Conservation (phyloP, 176 grass and related monocot genomes). For the Eragrostis curvula region DNA sequence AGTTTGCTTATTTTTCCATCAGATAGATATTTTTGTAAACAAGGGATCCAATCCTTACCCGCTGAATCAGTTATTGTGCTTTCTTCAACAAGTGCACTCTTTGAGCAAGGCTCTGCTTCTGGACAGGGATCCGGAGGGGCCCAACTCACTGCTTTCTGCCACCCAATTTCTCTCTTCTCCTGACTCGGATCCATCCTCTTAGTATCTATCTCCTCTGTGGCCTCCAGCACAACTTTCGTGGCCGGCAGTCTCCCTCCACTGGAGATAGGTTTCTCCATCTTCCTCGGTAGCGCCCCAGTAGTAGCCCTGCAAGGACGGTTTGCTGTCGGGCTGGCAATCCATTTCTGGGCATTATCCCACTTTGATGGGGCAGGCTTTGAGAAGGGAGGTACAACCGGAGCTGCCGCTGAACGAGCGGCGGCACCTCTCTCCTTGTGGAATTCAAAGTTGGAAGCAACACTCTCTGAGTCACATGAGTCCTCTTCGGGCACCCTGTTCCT, state of each 20-base stretch:
- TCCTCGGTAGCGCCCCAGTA: constrained; percentile 48
- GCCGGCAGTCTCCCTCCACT: constrained; percentile 49
- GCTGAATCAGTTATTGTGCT: constrained; percentile 59
- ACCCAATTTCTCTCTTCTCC: constrained; percentile 77
- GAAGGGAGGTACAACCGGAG: constrained; percentile 58
- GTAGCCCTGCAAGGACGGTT: constrained; percentile 45
- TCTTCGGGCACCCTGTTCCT: constrained; percentile 64
- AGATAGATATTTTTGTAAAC: neutral
- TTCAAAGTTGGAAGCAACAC: constrained; percentile 81
- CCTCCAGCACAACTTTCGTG: constrained; percentile 83
- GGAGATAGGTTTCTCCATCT: constrained; percentile 51
- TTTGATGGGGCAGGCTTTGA: constrained; percentile 88
- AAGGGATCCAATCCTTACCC: constrained; percentile 54
- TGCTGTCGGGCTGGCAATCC: constrained; percentile 86
- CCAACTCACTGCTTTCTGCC: constrained; percentile 60
- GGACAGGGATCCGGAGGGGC: constrained; percentile 50
- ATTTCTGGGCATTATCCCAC: constrained; percentile 98
- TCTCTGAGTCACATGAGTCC: constrained; percentile 84
- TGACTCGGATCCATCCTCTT: constrained; percentile 82
- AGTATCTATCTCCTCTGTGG: constrained; percentile 82
- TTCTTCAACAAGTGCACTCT: constrained; percentile 48
- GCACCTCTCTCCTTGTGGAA: constrained; percentile 76
- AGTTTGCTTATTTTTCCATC: constrained; percentile 1
- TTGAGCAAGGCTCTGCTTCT: constrained; percentile 56
- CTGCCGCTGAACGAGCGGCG: constrained; percentile 9